Evolutionary conservation across 768 basidiomycete species (phyloP).

Genomic region (Leucosporidium yakuticum): DNA sequence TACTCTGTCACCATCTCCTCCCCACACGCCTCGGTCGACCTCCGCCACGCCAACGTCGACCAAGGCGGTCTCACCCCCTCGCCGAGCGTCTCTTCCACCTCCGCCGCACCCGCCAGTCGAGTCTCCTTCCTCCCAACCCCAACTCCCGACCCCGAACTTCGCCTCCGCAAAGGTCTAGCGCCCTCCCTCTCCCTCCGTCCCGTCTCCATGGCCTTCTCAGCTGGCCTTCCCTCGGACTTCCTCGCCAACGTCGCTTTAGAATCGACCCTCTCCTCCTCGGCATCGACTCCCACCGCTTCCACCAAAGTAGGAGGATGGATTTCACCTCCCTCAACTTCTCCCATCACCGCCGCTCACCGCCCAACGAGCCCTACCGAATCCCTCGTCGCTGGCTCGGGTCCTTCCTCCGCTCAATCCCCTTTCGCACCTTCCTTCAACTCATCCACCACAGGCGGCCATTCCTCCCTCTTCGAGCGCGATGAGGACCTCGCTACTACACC

Average conservation of each 20-base stretch:
- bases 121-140: constrained; percentile 18
- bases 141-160: background rate
- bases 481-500: constrained; percentile 10
- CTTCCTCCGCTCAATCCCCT: background rate
- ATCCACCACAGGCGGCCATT: background rate
- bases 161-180: background rate
- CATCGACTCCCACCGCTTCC: too few species aligned
- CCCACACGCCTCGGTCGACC: constrained; percentile 3
- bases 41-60: background rate
- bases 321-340: background rate
- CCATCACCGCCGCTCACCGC: background rate
- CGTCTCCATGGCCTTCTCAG: constrained; percentile 32
- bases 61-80: background rate
- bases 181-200: constrained; percentile 31
- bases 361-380: background rate
- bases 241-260: constrained; percentile 9
- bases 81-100: background rate
- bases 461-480: constrained; percentile 22
- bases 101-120: background rate
- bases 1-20: constrained; percentile 1
- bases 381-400: background rate
- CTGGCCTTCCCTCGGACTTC: constrained; percentile 28
- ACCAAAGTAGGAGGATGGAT: background rate
- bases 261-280: too few species aligned
- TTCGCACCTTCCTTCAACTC: constrained; percentile 23